Evolutionary conservation across 176 grass and related monocot species (phyloP).

Genomic region (Cymbopogon citratus): DNA sequence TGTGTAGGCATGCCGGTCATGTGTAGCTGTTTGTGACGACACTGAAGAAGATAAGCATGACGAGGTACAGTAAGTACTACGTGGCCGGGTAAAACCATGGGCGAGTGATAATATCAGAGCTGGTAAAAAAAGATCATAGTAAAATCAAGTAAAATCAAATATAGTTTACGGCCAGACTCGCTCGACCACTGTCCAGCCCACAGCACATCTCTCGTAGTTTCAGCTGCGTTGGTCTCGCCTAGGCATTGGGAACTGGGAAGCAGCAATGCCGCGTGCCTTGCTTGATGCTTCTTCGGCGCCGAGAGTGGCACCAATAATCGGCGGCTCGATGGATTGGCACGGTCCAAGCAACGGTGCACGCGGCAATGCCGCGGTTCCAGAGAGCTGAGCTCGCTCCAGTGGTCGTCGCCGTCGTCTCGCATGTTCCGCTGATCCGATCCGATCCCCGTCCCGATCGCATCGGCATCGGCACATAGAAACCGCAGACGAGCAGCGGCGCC

Average conservation of each 20-base stretch:
- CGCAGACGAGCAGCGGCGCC: slow-evolving; percentile 23
- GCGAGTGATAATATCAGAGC: not conserved
- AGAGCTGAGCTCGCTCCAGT: not conserved
- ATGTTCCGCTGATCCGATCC: slow-evolving; percentile 20
- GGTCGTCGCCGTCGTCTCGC: not conserved
- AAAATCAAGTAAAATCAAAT: not conserved
- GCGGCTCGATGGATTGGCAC: not conserved
- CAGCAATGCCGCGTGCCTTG: slow-evolving; percentile 1
- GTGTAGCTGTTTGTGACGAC: not conserved
- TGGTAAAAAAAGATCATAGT: too few species aligned
- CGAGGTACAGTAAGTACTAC: too few species aligned
- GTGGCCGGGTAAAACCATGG: not conserved
- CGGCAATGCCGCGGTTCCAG: not conserved
- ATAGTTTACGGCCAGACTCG: not conserved
- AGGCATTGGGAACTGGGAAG: slow-evolving; percentile 27
- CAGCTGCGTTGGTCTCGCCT: not conserved
- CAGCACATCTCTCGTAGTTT: slow-evolving; percentile 12
- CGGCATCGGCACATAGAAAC: slow-evolving; percentile 18
- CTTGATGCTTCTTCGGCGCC: too few species aligned
- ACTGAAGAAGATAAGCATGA: not conserved
- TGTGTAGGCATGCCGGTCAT: not conserved
- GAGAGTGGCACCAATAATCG: slow-evolving; percentile 13
- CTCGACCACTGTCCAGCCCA: not conserved
- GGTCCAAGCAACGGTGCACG: too few species aligned
- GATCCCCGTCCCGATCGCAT: not conserved